These are phyloP conservation scores for Suhomyces canberraensis DNA, from an alignment of 805 yeast species.

Conservation along the genomic window DNA sequence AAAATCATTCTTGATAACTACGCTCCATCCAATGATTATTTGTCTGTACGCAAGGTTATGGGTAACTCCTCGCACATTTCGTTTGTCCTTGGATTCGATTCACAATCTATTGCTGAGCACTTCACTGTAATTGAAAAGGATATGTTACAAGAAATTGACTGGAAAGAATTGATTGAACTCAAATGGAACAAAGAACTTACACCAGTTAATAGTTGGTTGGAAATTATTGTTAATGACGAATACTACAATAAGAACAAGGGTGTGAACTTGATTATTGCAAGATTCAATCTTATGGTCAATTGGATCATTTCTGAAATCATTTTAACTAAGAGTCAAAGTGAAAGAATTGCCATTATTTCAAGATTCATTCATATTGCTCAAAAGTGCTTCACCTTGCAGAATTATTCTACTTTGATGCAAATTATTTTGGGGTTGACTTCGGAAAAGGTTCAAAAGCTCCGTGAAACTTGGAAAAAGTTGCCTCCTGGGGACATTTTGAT, in stretches of 20 bases:
- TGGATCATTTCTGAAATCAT: constrained; percentile 91
- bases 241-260: constrained; percentile 56
- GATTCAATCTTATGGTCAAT: constrained; percentile 85
- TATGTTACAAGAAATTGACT: constrained; percentile 78
- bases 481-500: constrained; percentile 69
- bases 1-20: constrained; percentile 36
- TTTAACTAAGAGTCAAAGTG: constrained; percentile 56
- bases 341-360: constrained; percentile 71
- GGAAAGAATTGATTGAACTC: constrained; percentile 82
- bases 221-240: constrained; percentile 56
- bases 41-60: constrained; percentile 42
- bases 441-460: constrained; percentile 53
- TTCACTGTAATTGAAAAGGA: constrained; percentile 86
- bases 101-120: constrained; percentile 70
- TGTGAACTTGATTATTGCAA: constrained; percentile 72
- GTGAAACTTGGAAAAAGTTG: constrained; percentile 70
- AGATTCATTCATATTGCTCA: constrained; percentile 84
- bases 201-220: constrained; percentile 82
- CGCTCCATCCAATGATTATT: constrained; percentile 21
- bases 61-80: constrained; percentile 65
- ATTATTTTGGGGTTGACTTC: constrained; percentile 78
- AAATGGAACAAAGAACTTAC: constrained; percentile 66
- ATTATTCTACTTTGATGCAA: constrained; percentile 85
- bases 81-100: constrained; percentile 70
- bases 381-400: constrained; percentile 67